phyloP scores from a whole-genome alignment of 2,329 filamentous ascomycete genomes.

The Fusarium succisae region DNA sequence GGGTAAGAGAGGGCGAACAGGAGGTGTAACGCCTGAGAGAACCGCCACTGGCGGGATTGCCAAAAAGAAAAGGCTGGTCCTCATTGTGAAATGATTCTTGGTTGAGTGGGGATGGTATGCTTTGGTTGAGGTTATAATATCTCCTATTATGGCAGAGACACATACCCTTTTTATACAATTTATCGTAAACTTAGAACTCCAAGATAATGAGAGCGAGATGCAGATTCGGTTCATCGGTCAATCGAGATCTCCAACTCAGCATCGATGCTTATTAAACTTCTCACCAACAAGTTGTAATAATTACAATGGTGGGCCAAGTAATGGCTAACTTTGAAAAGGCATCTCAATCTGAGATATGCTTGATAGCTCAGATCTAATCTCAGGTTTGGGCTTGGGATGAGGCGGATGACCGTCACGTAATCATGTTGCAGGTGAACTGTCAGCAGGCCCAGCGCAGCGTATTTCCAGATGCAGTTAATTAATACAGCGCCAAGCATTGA shows the following conservation, averaged over 20 bases:
- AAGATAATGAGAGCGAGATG: neutral
- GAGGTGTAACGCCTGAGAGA: neutral
- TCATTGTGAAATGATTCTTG: neutral
- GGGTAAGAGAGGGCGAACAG: neutral
- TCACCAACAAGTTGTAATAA: neutral
- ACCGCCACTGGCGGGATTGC: neutral
- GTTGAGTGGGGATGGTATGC: neutral
- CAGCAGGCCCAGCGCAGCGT: neutral
- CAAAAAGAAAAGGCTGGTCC: too few relatives aligned
- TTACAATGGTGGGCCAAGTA: neutral
- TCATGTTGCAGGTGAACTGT: neutral
- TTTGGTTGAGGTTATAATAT: neutral
- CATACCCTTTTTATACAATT: neutral
- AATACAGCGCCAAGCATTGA: neutral
- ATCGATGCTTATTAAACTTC: neutral
- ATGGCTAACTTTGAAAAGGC: too few relatives aligned
- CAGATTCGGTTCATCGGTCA: too few relatives aligned
- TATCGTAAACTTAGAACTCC: too few relatives aligned
- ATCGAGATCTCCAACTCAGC: neutral
- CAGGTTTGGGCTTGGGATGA: too few relatives aligned
- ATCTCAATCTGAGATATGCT: too few relatives aligned
- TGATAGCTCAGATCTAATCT: neutral
- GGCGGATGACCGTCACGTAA: neutral
- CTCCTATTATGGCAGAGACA: fast-evolving
- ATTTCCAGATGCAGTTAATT: neutral